A percentile compares a stretch with the other conserved stretches of the same genome.
Evolutionary conservation across 768 basidiomycete species (phyloP).

Genomic region (Naganishia friedmannii): DNA sequence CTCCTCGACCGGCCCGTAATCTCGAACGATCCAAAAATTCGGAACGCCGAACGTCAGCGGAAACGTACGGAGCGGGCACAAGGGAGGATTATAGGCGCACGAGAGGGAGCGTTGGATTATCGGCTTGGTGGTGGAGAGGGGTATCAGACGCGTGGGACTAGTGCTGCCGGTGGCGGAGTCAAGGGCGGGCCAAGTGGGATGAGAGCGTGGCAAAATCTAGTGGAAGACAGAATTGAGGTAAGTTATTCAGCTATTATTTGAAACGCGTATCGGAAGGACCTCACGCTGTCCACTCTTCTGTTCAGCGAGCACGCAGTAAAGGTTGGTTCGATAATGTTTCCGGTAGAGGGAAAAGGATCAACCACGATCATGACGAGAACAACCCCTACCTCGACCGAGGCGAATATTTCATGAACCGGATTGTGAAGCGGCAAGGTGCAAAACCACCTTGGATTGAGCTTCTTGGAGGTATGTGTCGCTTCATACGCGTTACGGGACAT

Average conservation of each 20-base stretch:
- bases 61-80: slow-evolving; percentile 59
- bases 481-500: background rate
- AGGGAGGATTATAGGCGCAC: slow-evolving; percentile 63
- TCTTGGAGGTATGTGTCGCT: slow-evolving; percentile 60
- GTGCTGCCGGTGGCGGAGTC: slow-evolving; percentile 43
- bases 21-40: slow-evolving; percentile 23
- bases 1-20: slow-evolving; percentile 25
- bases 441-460: slow-evolving; percentile 83
- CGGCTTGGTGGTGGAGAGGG: slow-evolving; percentile 58
- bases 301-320: slow-evolving; percentile 63
- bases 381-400: slow-evolving; percentile 70
- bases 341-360: slow-evolving; percentile 63
- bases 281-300: background rate
- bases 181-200: slow-evolving; percentile 58
- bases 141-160: slow-evolving; percentile 53
- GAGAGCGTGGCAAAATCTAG: slow-evolving; percentile 71
- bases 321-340: slow-evolving; percentile 71
- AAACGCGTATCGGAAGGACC: no score
- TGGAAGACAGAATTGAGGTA: slow-evolving; percentile 79
- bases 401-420: slow-evolving; percentile 81
- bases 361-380: slow-evolving; percentile 55
- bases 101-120: slow-evolving; percentile 74
- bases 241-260: slow-evolving; percentile 14
- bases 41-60: slow-evolving; percentile 51
- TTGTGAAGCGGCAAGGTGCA: slow-evolving; percentile 75